These are phyloP conservation scores for Suhomyces kilbournensis DNA, from an alignment of 805 yeast genomes.

Conservation along the genomic window DNA sequence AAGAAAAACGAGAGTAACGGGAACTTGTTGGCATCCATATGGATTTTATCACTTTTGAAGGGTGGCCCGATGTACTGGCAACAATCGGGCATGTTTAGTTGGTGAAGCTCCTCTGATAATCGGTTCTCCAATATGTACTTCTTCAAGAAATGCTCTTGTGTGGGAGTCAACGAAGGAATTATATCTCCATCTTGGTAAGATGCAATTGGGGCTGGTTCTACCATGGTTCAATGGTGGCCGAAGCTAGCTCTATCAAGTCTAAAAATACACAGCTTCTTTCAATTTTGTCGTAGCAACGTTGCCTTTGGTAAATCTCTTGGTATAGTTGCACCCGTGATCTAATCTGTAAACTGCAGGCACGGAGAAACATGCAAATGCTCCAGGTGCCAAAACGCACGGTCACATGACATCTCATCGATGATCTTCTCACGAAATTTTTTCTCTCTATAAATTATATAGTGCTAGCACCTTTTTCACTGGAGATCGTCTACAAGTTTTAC, in stretches of 20 bases:
- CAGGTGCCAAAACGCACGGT: background rate
- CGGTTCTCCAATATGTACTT: conserved; percentile 69
- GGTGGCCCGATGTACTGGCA: conserved; percentile 77
- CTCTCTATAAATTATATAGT: background rate
- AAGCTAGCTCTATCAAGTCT: conserved; percentile 1
- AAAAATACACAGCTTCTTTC: background rate
- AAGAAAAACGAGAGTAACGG: conserved; percentile 73
- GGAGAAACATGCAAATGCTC: background rate
- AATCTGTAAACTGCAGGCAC: background rate
- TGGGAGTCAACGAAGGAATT: conserved; percentile 40
- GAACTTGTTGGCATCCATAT: conserved; percentile 27
- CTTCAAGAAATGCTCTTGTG: conserved; percentile 84
- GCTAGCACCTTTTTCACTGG: background rate
- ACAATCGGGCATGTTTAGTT: conserved; percentile 57
- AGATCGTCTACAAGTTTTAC: conserved; percentile 2
- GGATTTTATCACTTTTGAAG: conserved; percentile 47
- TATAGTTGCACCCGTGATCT: background rate
- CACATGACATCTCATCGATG: conserved; percentile 1
- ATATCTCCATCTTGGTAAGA: background rate
- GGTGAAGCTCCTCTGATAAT: conserved; percentile 59
- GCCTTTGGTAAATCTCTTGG: background rate
- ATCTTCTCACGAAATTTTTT: conserved; percentile 5
- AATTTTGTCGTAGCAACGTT: background rate
- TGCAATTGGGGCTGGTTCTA: background rate
- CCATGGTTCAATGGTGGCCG: background rate